phyloP scores from a whole-genome alignment of 495 filamentous ascomycete genomes.

The Friedmanniomyces endolithicus region DNA sequence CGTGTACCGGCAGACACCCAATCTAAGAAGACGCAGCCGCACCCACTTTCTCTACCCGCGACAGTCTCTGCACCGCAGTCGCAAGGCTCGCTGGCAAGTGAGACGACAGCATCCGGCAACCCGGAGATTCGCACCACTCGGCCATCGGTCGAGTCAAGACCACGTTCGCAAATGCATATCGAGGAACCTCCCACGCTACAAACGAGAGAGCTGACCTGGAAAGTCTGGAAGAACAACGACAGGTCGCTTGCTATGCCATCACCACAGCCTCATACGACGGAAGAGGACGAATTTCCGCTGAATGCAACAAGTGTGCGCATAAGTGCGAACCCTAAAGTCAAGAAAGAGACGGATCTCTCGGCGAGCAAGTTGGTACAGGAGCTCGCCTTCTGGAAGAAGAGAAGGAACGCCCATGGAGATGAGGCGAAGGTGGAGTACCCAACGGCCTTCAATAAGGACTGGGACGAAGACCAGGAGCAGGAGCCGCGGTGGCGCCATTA shows the following conservation, averaged over 20 bases:
- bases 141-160: constrained; percentile 14
- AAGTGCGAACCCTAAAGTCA: background rate
- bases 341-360: background rate
- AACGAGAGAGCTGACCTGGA: constrained; percentile 6
- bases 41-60: constrained; percentile 6
- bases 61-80: background rate
- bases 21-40: background rate
- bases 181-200: constrained; percentile 5
- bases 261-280: constrained; percentile 32
- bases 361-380: constrained; percentile 5
- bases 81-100: constrained; percentile 2
- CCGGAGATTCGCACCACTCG: constrained; percentile 1
- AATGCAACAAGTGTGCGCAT: background rate
- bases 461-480: constrained; percentile 49
- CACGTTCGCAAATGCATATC: constrained; percentile 14
- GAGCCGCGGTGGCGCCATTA: constrained; percentile 75
- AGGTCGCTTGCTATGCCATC: constrained; percentile 30
- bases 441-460: constrained; percentile 53
- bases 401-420: constrained; percentile 24
- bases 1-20: background rate
- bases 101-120: background rate
- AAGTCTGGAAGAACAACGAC: constrained; percentile 23
- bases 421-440: constrained; percentile 46
- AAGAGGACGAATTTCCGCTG: constrained; percentile 37
- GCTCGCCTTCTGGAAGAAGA: constrained; percentile 14